Evolutionary conservation across 805 yeast species (phyloP), one percentile per base, ranked within the genome.

Genomic region (Nakazawaea populi): DNA sequence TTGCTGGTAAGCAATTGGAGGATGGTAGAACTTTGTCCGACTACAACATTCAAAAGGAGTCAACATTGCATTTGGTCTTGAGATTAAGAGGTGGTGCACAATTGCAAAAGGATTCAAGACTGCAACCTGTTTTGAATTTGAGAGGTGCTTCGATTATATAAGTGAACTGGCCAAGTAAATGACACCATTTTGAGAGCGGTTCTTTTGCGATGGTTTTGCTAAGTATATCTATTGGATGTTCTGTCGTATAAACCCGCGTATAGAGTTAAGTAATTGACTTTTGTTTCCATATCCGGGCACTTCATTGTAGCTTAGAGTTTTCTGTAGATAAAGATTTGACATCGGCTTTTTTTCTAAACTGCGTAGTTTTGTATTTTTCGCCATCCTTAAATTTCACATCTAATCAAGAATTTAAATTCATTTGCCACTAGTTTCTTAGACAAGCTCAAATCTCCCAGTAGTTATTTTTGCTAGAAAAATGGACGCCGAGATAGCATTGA

Each of bases 21-120:
- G 94, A 87, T 59, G 97, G 97, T 62, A 88, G 97, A 82, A 91
- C 97, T 58, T 77, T 91, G 58, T 85, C 96, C 60, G 97, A 91
- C 78, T 91, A 91, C 92, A 91, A 91, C 87, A 91, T 91, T 74
- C 96, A 90, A 79, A 91, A 91, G 82, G 97, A 91, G 78, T 89
- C 97, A 58, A 91, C 97, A 56, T 75, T 91, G 51, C 97, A 92
- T 76, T 84, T 92, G 79, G 98, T 92, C 60, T 80, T 92, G 62
- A 90, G 97, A 83, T 87, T 92, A 74, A 89, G 97, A 82, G 98
- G 98, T 81, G 97, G 96, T 79, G 64, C 65, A 67, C 73, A 72
- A 61, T 63, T 67, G 40, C 68, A 67, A 54, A 69, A 34, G 36
- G 3, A 34, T 10, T 66, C 55, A 66, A 65, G 56, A 66, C 69